These are phyloP conservation scores for Agastache rugosa DNA, from an alignment of 257 asterid species.

Conservation along the genomic window DNA sequence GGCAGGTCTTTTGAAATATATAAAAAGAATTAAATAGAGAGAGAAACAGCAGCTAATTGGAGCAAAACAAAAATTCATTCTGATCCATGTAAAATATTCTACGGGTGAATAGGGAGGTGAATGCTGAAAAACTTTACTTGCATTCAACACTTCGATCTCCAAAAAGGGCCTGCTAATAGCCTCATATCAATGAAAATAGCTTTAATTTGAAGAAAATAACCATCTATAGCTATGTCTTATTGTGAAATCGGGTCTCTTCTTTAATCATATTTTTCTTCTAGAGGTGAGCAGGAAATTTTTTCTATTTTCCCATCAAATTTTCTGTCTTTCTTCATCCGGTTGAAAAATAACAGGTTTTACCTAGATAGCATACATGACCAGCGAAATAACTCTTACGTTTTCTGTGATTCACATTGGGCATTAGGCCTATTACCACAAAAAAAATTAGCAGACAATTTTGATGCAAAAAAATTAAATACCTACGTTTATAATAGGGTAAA, in stretches of 20 bases:
- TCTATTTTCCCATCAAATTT: neutral
- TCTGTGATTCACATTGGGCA: neutral
- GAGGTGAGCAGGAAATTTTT: neutral
- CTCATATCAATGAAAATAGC: neutral
- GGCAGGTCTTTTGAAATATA: neutral
- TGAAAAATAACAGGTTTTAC: neutral
- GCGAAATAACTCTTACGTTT: neutral
- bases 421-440: neutral
- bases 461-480: neutral
- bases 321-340: neutral
- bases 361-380: neutral
- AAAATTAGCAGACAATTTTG: no score
- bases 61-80: neutral
- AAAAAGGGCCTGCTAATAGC: neutral
- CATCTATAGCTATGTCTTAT: neutral
- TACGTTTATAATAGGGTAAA: no score
- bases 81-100: neutral
- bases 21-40: neutral
- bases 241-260: neutral
- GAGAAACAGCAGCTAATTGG: neutral
- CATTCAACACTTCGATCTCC: neutral
- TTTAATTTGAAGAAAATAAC: neutral
- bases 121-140: neutral
- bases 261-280: slow-evolving; percentile 10
- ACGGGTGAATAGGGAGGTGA: neutral